phyloP scores from a whole-genome alignment of 2,329 filamentous ascomycete species.

The Penicillium capsulatum region DNA sequence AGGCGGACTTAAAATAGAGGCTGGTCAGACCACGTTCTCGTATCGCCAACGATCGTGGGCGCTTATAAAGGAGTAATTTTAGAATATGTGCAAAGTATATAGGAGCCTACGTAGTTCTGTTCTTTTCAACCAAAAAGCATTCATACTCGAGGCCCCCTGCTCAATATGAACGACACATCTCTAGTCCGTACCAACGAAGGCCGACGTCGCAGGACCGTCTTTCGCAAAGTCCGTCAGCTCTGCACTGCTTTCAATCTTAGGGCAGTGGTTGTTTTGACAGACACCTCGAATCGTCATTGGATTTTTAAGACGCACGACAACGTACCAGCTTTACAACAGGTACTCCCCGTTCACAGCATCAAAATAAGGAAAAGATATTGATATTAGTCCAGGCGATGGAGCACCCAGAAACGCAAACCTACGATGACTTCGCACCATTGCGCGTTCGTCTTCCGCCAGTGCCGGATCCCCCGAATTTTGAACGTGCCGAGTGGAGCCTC shows the following conservation, averaged over 20 bases:
- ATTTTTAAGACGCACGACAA: conserved; percentile 14
- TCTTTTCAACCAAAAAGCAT: not conserved
- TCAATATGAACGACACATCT: not conserved
- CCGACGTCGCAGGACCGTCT: conserved; percentile 1
- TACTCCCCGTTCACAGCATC: not conserved
- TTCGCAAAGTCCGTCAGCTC: not conserved
- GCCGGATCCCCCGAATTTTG: no score
- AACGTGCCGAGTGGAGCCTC: no score
- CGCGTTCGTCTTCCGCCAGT: no score
- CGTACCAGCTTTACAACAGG: conserved; percentile 6
- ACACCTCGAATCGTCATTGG: conserved; percentile 9
- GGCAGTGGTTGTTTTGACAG: conserved; percentile 6
- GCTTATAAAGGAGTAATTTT: no score
- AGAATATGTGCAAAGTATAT: not conserved
- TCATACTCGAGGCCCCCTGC: not conserved
- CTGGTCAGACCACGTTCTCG: no score
- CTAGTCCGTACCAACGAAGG: not conserved
- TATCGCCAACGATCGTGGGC: no score
- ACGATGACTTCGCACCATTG: conserved; percentile 9
- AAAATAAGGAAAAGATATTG: not conserved
- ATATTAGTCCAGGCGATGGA: conserved; percentile 4
- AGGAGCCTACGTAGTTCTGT: not conserved
- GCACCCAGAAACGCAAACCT: conserved; percentile 5
- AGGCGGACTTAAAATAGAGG: no score
- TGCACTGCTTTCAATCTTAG: not conserved